Evolutionary conservation across 139 green algal genomes (phyloP), one percentile per base, ranked within the genome.

Genomic region (Haematococcus sp.): DNA sequence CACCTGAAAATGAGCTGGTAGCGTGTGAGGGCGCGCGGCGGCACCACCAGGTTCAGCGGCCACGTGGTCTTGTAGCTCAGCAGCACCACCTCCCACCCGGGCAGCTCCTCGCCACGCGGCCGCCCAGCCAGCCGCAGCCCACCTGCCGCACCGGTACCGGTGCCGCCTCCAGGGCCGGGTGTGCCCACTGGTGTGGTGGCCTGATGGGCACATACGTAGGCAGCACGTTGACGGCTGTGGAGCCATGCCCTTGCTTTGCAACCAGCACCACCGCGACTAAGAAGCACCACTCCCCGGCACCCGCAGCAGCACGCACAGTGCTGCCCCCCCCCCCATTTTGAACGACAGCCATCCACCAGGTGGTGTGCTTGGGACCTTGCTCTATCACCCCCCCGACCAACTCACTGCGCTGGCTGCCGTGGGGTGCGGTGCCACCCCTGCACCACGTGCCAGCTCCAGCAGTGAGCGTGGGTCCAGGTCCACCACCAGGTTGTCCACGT

Each of bases 1-100:
- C 23, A 70, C 63, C 40, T 85, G 75, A 96, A 95, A 23, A 96
- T 76, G 30, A 96, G 79, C 75, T 98, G 94, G 86, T 98, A 98
- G 73, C 92, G 88, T n/a, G 82, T 77, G 49, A 97, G 75, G 63
- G 89, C 81, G 13, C 81, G 63, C 40, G 86, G 71, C n/a, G 82
- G 83, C 22, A 95, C 83, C 33, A 97, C 88, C 31, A 98, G 77
- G 19, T 63, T 90, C 43, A 94, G 54, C 0, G 93, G 93, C 94
- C 94, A 98, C 9, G 56, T 75, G 58, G 90, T 56, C 65, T 70
- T 85, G 33, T 91, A 85, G 4, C 63, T 82, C 2, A 92, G 82
- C 75, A 92, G 81, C 65, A 93, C 87, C 52, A 84, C 65, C 71
- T 93, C 77, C 66, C 82, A 84, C 30, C 75, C 85, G 17, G 67